Percentiles rank a stretch among this genome's conserved stretches.
phyloP scores from a whole-genome alignment of 2,329 filamentous ascomycete genomes.

The Fusarium fracticaudum region DNA sequence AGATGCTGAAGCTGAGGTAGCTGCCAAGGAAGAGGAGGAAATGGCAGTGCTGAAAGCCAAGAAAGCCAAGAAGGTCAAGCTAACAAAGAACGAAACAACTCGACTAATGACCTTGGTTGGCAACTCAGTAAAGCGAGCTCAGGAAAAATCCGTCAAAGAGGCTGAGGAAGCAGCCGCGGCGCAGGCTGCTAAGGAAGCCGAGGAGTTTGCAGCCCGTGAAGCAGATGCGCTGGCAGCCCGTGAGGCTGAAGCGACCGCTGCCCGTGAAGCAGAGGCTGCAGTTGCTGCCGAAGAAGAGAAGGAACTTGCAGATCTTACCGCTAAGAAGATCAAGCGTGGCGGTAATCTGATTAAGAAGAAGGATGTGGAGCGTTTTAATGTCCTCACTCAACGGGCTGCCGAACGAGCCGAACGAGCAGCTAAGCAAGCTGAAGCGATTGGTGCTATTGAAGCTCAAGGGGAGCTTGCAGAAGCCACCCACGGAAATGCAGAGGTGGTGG shows the following conservation, averaged over 20 bases:
- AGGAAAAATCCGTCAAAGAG: slow-evolving; percentile 33
- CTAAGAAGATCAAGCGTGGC: slow-evolving; percentile 37
- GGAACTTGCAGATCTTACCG: slow-evolving; percentile 32
- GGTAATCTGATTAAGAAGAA: slow-evolving; percentile 39
- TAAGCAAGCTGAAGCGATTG: slow-evolving; percentile 42
- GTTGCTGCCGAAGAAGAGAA: slow-evolving; percentile 42
- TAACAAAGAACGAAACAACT: slow-evolving; percentile 34
- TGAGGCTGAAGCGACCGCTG: slow-evolving; percentile 28
- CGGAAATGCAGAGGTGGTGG: slow-evolving; percentile 26
- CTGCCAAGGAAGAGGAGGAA: slow-evolving; percentile 41
- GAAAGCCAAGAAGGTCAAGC: slow-evolving; percentile 49
- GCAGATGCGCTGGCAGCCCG: slow-evolving; percentile 23
- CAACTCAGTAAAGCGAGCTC: slow-evolving; percentile 35
- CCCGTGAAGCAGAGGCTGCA: slow-evolving; percentile 43
- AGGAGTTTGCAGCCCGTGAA: slow-evolving; percentile 42
- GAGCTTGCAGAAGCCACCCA: slow-evolving; percentile 11
- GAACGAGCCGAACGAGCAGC: slow-evolving; percentile 42
- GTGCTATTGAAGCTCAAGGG: slow-evolving; percentile 11
- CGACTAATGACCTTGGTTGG: slow-evolving; percentile 35
- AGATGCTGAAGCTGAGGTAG: slow-evolving; percentile 25
- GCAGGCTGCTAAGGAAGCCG: slow-evolving; percentile 29
- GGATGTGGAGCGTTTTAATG: slow-evolving; percentile 33
- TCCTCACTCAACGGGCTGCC: slow-evolving; percentile 24
- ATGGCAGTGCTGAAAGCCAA: slow-evolving; percentile 34
- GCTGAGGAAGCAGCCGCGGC: slow-evolving; percentile 30